Evolutionary conservation across 306 rosid species (phyloP).

Genomic region (Vigna trinervia): DNA sequence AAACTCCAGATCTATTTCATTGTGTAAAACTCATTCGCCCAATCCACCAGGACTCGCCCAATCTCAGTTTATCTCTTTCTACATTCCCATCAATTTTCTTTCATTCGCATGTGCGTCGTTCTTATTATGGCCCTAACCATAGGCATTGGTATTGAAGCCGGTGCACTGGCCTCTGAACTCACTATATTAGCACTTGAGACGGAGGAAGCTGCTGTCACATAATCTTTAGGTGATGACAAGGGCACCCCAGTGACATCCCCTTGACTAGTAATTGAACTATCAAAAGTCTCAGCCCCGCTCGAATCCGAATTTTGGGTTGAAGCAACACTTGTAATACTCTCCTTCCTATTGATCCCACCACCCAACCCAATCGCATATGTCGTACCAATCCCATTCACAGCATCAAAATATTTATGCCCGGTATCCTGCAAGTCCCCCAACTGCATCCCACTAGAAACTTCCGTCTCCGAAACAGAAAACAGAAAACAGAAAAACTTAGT

Average conservation of each 20-base stretch:
- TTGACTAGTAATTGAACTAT: conserved; percentile 53
- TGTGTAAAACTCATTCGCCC: no score
- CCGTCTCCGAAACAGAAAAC: conserved; percentile 71
- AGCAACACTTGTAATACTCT: conserved; percentile 71
- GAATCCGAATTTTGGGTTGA: conserved; percentile 85
- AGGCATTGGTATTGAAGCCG: conserved; percentile 49
- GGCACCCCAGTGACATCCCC: conserved; percentile 53
- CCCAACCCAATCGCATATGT: conserved; percentile 52
- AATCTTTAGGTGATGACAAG: conserved; percentile 53
- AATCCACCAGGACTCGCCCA: no score
- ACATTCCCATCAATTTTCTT: no score
- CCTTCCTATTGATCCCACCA: conserved; percentile 62
- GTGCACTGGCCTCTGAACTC: conserved; percentile 50
- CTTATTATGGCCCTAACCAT: conserved; percentile 34
- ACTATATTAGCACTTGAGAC: conserved; percentile 53
- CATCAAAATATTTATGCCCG: conserved; percentile 81
- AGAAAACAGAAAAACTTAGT: conserved; percentile 59
- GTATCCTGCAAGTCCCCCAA: conserved; percentile 60
- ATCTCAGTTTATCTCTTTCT: no score
- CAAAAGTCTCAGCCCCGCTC: conserved; percentile 66
- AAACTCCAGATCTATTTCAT: no score
- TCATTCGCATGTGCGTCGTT: no score
- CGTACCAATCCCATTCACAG: conserved; percentile 67
- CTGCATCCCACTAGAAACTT: conserved; percentile 53
- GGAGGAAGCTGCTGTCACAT: conserved; percentile 51